phyloP scores from a whole-genome alignment of 257 asterid genomes.

The Ligustrum vulgare region DNA sequence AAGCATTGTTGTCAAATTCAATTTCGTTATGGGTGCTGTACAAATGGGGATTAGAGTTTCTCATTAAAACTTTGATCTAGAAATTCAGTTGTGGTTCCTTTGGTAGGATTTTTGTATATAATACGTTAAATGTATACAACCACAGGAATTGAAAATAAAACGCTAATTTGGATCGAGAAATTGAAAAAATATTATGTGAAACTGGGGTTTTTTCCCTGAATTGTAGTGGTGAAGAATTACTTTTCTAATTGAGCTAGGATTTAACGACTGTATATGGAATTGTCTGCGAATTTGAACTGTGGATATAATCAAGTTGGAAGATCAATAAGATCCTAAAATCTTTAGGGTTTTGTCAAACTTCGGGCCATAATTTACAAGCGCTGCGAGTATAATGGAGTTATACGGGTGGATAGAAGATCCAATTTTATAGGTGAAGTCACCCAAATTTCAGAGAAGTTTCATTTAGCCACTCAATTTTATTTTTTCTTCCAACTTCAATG shows the following conservation, averaged over 20 bases:
- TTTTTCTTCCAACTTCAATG: neutral
- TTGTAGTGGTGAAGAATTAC: neutral
- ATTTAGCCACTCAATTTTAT: neutral
- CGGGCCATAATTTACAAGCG: too few relatives aligned
- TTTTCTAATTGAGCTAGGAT: too few relatives aligned
- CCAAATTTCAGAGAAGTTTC: neutral
- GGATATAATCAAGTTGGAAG: too few relatives aligned
- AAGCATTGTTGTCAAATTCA: constrained; percentile 43
- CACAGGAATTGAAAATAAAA: neutral
- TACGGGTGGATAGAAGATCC: neutral
- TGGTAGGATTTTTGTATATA: neutral
- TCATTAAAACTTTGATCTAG: constrained; percentile 42
- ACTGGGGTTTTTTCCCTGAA: neutral
- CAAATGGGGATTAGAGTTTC: constrained; percentile 52
- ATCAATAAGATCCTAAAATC: too few relatives aligned
- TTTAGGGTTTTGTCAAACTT: neutral
- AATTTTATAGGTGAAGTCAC: neutral
- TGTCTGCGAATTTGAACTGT: too few relatives aligned
- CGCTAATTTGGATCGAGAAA: neutral
- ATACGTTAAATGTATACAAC: neutral
- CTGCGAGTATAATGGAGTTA: neutral
- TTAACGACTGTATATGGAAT: too few relatives aligned
- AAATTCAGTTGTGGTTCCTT: neutral
- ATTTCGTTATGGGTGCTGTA: constrained; percentile 32
- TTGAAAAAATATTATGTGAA: neutral